Percentiles rank a stretch among this genome's conserved stretches.
Evolutionary conservation across 495 filamentous ascomycete genomes (phyloP).

Genomic region (Jackrogersella multiformis): DNA sequence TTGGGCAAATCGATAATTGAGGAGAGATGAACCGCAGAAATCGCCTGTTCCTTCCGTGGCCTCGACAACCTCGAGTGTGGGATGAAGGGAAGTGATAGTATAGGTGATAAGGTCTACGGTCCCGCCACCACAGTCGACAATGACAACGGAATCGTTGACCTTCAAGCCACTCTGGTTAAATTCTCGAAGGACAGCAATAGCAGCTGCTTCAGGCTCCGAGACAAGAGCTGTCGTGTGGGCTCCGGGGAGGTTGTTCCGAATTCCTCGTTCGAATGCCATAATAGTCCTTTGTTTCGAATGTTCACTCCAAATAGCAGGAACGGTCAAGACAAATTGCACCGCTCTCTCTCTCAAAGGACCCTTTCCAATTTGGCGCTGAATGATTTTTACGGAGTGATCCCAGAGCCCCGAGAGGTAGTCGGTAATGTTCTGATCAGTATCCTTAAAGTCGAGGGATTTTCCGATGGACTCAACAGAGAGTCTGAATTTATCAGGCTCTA

Average conservation of each 20-base stretch:
- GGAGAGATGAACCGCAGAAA: neutral
- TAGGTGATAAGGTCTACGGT: constrained; percentile 1
- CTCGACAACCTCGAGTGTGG: neutral
- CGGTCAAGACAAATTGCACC: neutral
- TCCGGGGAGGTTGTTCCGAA: neutral
- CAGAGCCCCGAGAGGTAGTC: neutral
- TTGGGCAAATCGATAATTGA: neutral
- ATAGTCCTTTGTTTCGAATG: neutral
- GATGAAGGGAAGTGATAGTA: neutral
- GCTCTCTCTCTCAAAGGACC: neutral
- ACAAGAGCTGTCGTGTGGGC: neutral
- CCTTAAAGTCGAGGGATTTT: neutral
- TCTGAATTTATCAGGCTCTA: neutral
- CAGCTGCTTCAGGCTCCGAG: neutral
- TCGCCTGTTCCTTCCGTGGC: neutral
- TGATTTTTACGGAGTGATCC: no score
- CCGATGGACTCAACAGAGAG: neutral
- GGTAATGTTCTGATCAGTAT: neutral
- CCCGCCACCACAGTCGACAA: neutral
- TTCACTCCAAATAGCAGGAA: neutral
- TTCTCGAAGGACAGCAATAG: neutral
- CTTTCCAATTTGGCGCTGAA: neutral
- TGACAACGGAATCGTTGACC: neutral
- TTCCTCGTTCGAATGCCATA: neutral
- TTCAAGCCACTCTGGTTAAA: neutral